Evolutionary conservation across 768 basidiomycete species (phyloP), one percentile per base, ranked within the genome.

Genomic region (Kwoniella heveanensis): DNA sequence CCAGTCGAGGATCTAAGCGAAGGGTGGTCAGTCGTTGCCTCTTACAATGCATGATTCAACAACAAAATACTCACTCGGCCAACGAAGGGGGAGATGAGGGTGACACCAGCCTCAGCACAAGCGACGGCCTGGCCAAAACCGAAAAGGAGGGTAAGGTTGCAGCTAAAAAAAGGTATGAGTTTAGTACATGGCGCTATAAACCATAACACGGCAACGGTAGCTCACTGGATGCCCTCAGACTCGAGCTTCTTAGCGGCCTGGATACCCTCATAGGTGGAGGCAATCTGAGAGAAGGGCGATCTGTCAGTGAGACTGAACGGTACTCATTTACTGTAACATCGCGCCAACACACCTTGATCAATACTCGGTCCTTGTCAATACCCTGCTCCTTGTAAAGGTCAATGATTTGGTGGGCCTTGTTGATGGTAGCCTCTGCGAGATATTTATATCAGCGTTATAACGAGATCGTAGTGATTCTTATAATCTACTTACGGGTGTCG

Each of bases 201-300:
- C 49, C 10, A 66, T n/a, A n/a, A n/a, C n/a, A n/a, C n/a, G n/a
- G n/a, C n/a, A n/a, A n/a, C n/a, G n/a, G n/a, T n/a, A n/a, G n/a
- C 74, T 68, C 39, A 76, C 74, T 95, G 94, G 82, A 99, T 98
- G 67, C 85, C 86, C 62, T 96, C 90, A 65, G 85, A 81, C 84
- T 99, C 96, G 70, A 99, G 88, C 82, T 94, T 89, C 67, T 92
- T 88, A 37, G 96, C 96, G 64, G 96, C 96, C 82, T 99, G 95
- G 83, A 99, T 99, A 82, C 96, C 96, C 83, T 98, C 96, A 91
- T 92, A 99, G 52, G 94, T 94, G 44, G 96, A 95, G 29, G 95
- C 96, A 78, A 99, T 97, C 74, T 72, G 53, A 10, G 2, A 29
- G n/a, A 9, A 15, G 39, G 15, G 26, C 27, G 4, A 53, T 32